These are phyloP conservation scores for Alternaria sp. DNA, from an alignment of 2,329 filamentous ascomycete species.

Conservation along the genomic window DNA sequence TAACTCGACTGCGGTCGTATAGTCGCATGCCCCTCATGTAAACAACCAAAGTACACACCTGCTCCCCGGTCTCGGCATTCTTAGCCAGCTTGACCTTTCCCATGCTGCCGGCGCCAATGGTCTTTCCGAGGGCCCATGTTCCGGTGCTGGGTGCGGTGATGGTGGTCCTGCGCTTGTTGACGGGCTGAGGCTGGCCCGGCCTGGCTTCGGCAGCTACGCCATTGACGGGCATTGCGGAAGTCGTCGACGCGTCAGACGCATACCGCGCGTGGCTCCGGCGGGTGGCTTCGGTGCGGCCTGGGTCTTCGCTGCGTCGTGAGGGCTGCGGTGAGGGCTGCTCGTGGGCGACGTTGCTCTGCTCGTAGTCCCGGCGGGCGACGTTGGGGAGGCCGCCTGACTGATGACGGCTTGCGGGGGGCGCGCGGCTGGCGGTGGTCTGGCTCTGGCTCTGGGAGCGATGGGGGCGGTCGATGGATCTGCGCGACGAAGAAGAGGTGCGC, in stretches of 20 bases:
- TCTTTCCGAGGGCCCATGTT: conserved; percentile 95
- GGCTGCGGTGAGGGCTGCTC: conserved; percentile 49
- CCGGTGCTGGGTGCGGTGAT: conserved; percentile 84
- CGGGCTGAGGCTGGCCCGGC: conserved; percentile 25
- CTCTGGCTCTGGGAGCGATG: conserved; percentile 48
- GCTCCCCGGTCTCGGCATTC: conserved; percentile 87
- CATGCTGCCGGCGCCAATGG: conserved; percentile 97
- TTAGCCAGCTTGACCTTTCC: conserved; percentile 97
- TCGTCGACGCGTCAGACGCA: conserved; percentile 51
- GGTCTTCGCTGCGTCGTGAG: conserved; percentile 66
- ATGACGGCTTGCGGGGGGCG: conserved; percentile 38
- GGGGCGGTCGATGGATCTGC: conserved; percentile 41
- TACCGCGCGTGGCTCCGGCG: conserved; percentile 55
- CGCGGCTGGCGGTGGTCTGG: conserved; percentile 32
- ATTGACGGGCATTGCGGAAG: conserved; percentile 47
- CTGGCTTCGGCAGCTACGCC: conserved; percentile 44
- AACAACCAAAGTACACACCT: conserved; percentile 62
- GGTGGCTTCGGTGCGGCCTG: conserved; percentile 62
- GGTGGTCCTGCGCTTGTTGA: conserved; percentile 68
- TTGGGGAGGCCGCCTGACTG: conserved; percentile 55
- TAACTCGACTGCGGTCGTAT: too few species aligned
- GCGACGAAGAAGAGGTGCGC: conserved; percentile 40
- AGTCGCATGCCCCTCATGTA: neutral
- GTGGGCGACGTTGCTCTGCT: conserved; percentile 70
- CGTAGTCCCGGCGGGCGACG: conserved; percentile 73